phyloP scores from a whole-genome alignment of 2,329 filamentous ascomycete genomes.

The Ceratocystis cacaofunesta region DNA sequence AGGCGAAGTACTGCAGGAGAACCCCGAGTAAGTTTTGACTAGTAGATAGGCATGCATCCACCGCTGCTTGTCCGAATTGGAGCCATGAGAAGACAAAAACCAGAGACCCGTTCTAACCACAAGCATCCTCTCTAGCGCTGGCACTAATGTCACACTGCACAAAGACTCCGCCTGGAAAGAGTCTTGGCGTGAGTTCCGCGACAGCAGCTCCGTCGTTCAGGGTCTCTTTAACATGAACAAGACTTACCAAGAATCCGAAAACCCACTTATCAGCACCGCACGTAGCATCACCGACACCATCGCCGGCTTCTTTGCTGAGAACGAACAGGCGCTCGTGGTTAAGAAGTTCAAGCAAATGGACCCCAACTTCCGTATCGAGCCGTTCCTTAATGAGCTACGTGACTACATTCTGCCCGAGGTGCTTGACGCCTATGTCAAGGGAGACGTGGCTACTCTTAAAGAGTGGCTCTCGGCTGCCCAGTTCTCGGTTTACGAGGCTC shows the following conservation, averaged over 20 bases:
- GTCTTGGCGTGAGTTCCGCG: conserved; percentile 91
- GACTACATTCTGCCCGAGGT: conserved; percentile 98
- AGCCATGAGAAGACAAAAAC: not conserved
- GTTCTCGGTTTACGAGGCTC: conserved; percentile 90
- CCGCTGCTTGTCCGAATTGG: no score
- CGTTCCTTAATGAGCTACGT: conserved; percentile 85
- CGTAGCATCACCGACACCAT: conserved; percentile 87
- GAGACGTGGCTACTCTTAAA: conserved; percentile 77
- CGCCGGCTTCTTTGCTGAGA: conserved; percentile 93
- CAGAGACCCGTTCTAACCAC: conserved; percentile 18
- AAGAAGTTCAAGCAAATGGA: conserved; percentile 97
- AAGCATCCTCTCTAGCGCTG: conserved; percentile 47
- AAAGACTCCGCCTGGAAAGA: conserved; percentile 98
- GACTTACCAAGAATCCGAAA: conserved; percentile 91
- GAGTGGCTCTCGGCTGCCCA: conserved; percentile 94
- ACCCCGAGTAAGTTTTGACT: conserved; percentile 60
- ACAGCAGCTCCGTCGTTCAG: conserved; percentile 77
- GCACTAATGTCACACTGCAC: conserved; percentile 86
- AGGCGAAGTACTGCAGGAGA: conserved; percentile 55
- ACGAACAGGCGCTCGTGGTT: conserved; percentile 93
- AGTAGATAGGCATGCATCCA: not conserved
- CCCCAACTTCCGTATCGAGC: conserved; percentile 83
- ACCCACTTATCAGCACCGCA: conserved; percentile 82
- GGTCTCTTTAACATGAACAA: conserved; percentile 73
- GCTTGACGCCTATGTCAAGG: conserved; percentile 94